Conservation (phyloP, 805 yeast species). For the Blastobotrys chiropterorum region DNA sequence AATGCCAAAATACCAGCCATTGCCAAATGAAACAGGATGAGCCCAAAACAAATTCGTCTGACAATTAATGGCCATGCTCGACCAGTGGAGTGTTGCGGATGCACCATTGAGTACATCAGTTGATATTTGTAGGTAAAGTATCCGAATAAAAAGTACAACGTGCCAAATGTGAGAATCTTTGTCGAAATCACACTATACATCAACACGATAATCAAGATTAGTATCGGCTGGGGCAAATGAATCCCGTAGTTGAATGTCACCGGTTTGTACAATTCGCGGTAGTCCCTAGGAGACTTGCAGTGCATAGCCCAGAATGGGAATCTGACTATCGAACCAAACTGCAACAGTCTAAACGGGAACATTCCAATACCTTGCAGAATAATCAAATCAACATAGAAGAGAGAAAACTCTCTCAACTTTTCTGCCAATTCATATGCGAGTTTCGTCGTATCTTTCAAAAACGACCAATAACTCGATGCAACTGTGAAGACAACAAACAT, state of each 20-base stretch:
- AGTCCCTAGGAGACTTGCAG: slow-evolving; percentile 80
- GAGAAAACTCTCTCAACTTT: slow-evolving; percentile 69
- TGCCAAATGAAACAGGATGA: slow-evolving; percentile 78
- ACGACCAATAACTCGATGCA: slow-evolving; percentile 74
- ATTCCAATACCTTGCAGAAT: slow-evolving; percentile 77
- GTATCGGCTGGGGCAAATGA: slow-evolving; percentile 83
- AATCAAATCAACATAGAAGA: slow-evolving; percentile 86
- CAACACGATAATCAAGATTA: slow-evolving; percentile 76
- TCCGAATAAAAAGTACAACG: slow-evolving; percentile 77
- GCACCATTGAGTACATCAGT: slow-evolving; percentile 81
- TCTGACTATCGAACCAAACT: slow-evolving; percentile 70
- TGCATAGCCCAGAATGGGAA: slow-evolving; percentile 60
- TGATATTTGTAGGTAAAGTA: slow-evolving; percentile 89
- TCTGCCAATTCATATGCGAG: slow-evolving; percentile 82
- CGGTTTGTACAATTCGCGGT: slow-evolving; percentile 69
- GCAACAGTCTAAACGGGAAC: slow-evolving; percentile 79
- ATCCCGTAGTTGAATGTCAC: slow-evolving; percentile 90
- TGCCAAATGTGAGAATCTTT: slow-evolving; percentile 76
- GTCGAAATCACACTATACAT: slow-evolving; percentile 87
- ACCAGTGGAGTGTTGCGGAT: slow-evolving; percentile 95
- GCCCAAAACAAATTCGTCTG: slow-evolving; percentile 73
- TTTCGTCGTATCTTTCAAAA: slow-evolving; percentile 80
- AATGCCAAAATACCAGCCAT: slow-evolving; percentile 87
- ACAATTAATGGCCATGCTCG: slow-evolving; percentile 91
- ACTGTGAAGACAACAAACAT: slow-evolving; percentile 89